Evolutionary conservation across 768 basidiomycete species (phyloP).

Genomic region (Fistulinella prunicolor): DNA sequence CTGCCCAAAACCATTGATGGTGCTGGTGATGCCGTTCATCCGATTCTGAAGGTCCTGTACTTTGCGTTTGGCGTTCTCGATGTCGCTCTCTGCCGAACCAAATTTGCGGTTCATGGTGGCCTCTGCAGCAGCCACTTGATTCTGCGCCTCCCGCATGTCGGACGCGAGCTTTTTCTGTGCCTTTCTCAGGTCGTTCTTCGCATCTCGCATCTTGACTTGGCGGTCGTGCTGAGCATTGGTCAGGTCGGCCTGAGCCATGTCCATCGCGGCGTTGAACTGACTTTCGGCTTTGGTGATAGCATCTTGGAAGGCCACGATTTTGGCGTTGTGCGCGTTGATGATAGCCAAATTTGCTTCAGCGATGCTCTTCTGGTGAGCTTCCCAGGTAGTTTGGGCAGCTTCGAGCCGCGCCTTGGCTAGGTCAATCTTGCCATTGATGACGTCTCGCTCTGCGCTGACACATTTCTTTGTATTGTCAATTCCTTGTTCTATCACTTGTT

Average conservation of each 20-base stretch:
- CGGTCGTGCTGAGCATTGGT: constrained; percentile 4
- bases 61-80: not conserved
- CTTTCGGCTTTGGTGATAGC: not conserved
- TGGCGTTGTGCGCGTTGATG: constrained; percentile 1
- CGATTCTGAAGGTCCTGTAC: not conserved
- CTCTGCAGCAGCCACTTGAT: not conserved
- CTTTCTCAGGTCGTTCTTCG: not conserved
- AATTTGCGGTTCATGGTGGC: not conserved
- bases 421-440: not conserved
- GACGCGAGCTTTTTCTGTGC: not conserved
- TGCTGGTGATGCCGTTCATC: not conserved
- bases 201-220: constrained; percentile 1
- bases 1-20: not conserved
- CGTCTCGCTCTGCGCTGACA: not conserved
- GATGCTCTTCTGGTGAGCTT: not conserved
- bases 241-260: not conserved
- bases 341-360: not conserved
- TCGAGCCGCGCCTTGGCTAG: not conserved
- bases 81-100: constrained; percentile 1
- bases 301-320: not conserved
- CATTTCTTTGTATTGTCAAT: not conserved
- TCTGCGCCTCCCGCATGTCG: not conserved
- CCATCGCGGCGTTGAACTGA: not conserved
- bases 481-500: constrained; percentile 1
- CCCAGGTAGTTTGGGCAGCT: not conserved